Percentiles rank a stretch among this genome's conserved stretches.
These are phyloP conservation scores for Globisporangium perplexum DNA, from an alignment of 352 stramenopile genomes.

Conservation along the genomic window DNA sequence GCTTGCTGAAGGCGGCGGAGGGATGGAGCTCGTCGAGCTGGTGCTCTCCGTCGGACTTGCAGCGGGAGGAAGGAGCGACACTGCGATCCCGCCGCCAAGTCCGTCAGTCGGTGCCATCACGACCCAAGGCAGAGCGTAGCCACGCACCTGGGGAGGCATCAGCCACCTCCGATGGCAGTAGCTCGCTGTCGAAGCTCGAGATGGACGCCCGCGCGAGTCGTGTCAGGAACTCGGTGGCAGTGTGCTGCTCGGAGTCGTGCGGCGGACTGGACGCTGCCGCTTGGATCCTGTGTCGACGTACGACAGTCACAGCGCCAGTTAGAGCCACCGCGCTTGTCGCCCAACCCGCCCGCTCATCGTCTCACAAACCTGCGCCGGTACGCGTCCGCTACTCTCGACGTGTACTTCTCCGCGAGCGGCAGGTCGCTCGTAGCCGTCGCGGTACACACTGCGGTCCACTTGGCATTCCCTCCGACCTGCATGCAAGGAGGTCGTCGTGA, in stretches of 20 bases:
- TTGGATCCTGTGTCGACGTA: constrained; percentile 11
- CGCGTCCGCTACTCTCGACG: constrained; percentile 43
- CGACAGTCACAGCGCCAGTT: neutral
- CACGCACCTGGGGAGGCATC: constrained; percentile 5
- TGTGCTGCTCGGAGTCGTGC: constrained; percentile 20
- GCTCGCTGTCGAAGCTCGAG: constrained; percentile 1
- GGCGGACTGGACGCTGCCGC: constrained; percentile 16
- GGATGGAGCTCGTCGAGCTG: neutral
- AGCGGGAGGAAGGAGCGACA: constrained; percentile 2
- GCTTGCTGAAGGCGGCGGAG: neutral
- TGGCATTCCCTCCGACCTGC: constrained; percentile 64
- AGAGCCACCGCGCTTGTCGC: neutral
- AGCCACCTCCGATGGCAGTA: neutral
- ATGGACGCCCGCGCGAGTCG: constrained; percentile 17
- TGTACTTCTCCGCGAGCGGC: constrained; percentile 56
- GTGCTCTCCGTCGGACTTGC: constrained; percentile 2
- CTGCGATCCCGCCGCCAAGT: neutral
- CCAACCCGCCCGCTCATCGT: neutral
- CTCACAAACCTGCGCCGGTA: constrained; percentile 40
- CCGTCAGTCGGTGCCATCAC: neutral
- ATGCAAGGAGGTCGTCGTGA: neutral
- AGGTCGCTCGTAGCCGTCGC: constrained; percentile 40
- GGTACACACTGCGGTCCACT: constrained; percentile 70
- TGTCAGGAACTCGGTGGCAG: constrained; percentile 43
- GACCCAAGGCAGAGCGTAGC: too few relatives aligned